Evolutionary conservation across 768 basidiomycete genomes (phyloP), one percentile per base, ranked within the genome.

Genomic region (Mycena chlorophos): DNA sequence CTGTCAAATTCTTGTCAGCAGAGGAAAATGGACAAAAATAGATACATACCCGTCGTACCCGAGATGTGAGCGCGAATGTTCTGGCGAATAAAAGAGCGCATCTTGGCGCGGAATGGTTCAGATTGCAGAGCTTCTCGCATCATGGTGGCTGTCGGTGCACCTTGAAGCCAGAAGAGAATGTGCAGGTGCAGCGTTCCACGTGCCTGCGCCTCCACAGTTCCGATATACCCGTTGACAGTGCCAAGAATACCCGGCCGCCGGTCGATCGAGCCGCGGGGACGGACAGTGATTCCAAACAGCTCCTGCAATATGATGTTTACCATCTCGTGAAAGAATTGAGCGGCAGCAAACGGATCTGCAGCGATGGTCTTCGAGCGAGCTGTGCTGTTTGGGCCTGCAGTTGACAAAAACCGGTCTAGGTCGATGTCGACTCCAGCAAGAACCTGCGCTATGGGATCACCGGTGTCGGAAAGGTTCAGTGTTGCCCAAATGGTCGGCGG

Each of bases 371-470:
- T 23, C 0, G 63, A 61, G 0, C 72, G 47, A 1, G 54, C 22
- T 0, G 19, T 34, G 2, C 54, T 50, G 22, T 62, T 57, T 0
- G 74, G 75, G 0, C 74, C 73, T 2, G 45, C 31, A 0, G 62
- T 60, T 0, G 52, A 23, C 1, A 56, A 2, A 47, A 81, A 80
- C 0, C 56, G 1, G 49, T 83, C 74, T 5, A 82, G 52, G 50
- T 81, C 65, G 5, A 83, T 79, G 0, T 75, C 61, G 27, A 67
- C 69, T 0, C 81, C 78, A 0, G 73, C 68, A 14, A 82, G 64
- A 0, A 81, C 68, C 51, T 80, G 78, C 0, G 72, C 75, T 20
- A 82, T 66, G 0, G 78, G 79, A 56, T 79, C 74, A 31, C 77
- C 69, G 0, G 69, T 60, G 54, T 81, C 75, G 0, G 60, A 43